phyloP scores from a whole-genome alignment of 768 basidiomycete genomes.

The Pisolithus orientalis region DNA sequence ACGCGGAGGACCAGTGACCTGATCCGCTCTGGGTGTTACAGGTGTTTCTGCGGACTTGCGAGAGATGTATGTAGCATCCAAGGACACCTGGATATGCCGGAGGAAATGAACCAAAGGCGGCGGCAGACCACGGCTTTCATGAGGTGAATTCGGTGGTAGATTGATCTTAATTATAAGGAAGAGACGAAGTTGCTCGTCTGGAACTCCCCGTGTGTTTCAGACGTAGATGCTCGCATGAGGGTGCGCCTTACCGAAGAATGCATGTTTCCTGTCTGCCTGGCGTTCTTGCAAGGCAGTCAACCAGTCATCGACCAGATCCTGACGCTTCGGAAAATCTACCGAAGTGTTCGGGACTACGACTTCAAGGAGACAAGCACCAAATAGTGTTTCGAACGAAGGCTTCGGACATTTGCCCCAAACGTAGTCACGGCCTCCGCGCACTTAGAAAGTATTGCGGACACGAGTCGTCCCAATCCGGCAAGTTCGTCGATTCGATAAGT shows the following conservation, averaged over 20 bases:
- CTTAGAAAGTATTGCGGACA: not conserved
- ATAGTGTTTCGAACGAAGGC: slow-evolving; percentile 57
- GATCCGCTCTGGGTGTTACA: slow-evolving; percentile 30
- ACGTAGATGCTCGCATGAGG: slow-evolving; percentile 4
- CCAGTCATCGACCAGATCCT: slow-evolving; percentile 47
- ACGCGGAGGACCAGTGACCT: slow-evolving; percentile 46
- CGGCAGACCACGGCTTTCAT: slow-evolving; percentile 24
- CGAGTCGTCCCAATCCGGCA: not conserved
- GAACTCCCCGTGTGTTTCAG: slow-evolving; percentile 12
- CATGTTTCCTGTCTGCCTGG: slow-evolving; percentile 50
- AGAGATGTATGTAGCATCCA: slow-evolving; percentile 79
- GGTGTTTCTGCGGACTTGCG: slow-evolving; percentile 32
- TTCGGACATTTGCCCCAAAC: slow-evolving; percentile 14
- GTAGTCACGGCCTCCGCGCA: not conserved
- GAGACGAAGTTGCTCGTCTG: slow-evolving; percentile 53
- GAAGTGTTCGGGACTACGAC: slow-evolving; percentile 63
- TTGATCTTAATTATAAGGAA: slow-evolving; percentile 36
- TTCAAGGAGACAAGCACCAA: slow-evolving; percentile 51
- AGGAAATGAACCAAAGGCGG: slow-evolving; percentile 50
- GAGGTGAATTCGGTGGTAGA: slow-evolving; percentile 26
- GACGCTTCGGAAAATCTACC: slow-evolving; percentile 47
- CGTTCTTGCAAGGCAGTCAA: slow-evolving; percentile 38
- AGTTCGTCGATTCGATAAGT: no score
- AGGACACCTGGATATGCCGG: slow-evolving; percentile 65
- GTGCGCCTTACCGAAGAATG: slow-evolving; percentile 64